Evolutionary conservation across 495 filamentous ascomycete genomes (phyloP), one percentile per base, ranked within the genome.

Genomic region (Xylaria bambusicola): DNA sequence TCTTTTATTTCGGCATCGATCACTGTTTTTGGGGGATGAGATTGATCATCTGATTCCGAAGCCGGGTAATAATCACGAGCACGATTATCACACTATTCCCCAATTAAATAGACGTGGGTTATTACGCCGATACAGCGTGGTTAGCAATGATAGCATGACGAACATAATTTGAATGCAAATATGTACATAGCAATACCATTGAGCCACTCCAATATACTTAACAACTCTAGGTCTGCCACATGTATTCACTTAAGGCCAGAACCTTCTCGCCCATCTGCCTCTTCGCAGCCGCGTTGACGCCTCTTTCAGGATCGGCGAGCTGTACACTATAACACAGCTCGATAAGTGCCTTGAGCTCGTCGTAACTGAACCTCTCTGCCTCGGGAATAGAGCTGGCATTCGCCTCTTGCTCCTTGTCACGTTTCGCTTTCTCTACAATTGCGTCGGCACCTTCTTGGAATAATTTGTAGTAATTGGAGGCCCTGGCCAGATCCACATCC

Each of bases 281-380:
- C 80, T 85, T 88, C 38, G 89, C 89, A 45, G 84, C 79, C 63
- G 89, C 81, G 15, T 84, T 86, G 21, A 89, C 84, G 47, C 93
- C 91, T 52, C 91, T 78, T 66, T 88, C 85, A 45, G 86, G 82
- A 61, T 84, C 86, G 9, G 84, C 81, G 58, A 92, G 71, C 61
- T 85, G 82, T 71, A 96, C 93, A 48, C 87, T 91, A 72, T 91
- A 97, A 68, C 87, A 93, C 49, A 98, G 74, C 71, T 96, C 89
- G 26, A 97, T 73, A 35, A 98, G 76, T 8, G 83, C 82, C 74
- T 91, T 93, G 61, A 97, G 76, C 71, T 96, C 91, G 46, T 95
- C 92, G 57, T 92, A 89, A 17, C 77, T 87, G 56, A 93, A 97
- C 51, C 70, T 72, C 38, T 78, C 73, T 29, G 73, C 70, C 45